Conservation (phyloP, 805 yeast genomes). For the Metschnikowia bowlesiae region DNA sequence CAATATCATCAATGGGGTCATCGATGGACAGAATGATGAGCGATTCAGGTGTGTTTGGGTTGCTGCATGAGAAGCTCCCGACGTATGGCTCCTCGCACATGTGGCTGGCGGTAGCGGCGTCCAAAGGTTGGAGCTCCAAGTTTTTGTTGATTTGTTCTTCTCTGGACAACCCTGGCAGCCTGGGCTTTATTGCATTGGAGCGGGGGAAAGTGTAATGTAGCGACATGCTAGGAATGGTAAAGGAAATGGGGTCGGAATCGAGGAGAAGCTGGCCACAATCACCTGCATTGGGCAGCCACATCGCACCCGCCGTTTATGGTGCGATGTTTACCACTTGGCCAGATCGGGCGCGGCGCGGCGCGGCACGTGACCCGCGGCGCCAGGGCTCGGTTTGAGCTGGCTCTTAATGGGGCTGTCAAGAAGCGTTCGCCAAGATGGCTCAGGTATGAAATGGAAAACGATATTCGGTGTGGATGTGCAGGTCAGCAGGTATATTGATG, state of each 20-base stretch:
- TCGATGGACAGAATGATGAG: slow-evolving; percentile 3
- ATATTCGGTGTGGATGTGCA: too few relatives aligned
- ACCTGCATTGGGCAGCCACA: background rate
- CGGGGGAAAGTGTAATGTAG: slow-evolving; percentile 7
- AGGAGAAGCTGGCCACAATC: background rate
- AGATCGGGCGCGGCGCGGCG: slow-evolving; percentile 1
- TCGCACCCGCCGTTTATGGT: background rate
- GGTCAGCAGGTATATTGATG: too few relatives aligned
- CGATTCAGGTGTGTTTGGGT: slow-evolving; percentile 6
- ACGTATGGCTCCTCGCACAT: slow-evolving; percentile 13
- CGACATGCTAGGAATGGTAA: background rate
- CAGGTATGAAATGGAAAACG: too few relatives aligned
- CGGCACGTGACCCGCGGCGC: background rate
- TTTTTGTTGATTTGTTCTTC: slow-evolving; percentile 6
- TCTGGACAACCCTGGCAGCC: background rate
- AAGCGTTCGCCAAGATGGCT: too few relatives aligned
- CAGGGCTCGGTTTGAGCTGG: too few relatives aligned
- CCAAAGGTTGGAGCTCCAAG: slow-evolving; percentile 4
- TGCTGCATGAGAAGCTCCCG: slow-evolving; percentile 6
- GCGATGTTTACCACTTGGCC: slow-evolving; percentile 7
- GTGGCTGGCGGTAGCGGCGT: slow-evolving; percentile 1
- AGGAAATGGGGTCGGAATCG: background rate
- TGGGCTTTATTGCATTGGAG: background rate
- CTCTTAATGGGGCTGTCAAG: too few relatives aligned
- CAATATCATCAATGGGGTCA: slow-evolving; percentile 23